Conservation (phyloP, 345 rosid genomes). For the Syzygium jambos region DNA sequence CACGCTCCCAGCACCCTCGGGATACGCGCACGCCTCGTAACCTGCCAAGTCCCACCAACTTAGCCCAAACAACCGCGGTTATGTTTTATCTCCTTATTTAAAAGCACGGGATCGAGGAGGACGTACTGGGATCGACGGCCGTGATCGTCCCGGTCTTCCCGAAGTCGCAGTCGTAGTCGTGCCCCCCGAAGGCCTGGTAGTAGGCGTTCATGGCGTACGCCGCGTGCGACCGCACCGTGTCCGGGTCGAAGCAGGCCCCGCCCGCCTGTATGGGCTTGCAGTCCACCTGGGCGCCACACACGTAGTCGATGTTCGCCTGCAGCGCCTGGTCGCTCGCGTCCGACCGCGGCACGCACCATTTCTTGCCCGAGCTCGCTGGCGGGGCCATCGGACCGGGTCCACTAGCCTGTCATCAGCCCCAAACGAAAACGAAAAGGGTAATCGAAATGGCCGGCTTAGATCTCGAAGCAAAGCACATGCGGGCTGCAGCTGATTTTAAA, state of each 20-base stretch:
- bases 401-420: not conserved
- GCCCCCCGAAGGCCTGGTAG: slow-evolving; percentile 40
- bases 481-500: not conserved
- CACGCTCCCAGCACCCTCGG: slow-evolving; percentile 2
- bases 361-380: slow-evolving; percentile 3
- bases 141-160: slow-evolving; percentile 35
- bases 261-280: slow-evolving; percentile 47
- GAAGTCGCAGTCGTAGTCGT: slow-evolving; percentile 48
- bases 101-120: not conserved
- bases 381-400: slow-evolving; percentile 17
- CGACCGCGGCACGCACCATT: slow-evolving; percentile 53
- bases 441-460: not conserved
- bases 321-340: slow-evolving; percentile 32
- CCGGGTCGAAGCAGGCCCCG: slow-evolving; percentile 47
- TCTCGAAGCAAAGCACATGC: not conserved
- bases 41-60: slow-evolving; percentile 20
- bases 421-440: not conserved
- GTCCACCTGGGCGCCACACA: slow-evolving; percentile 35
- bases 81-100: not conserved
- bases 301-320: slow-evolving; percentile 64
- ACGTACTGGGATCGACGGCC: slow-evolving; percentile 39
- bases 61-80: not conserved
- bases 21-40: slow-evolving; percentile 36
- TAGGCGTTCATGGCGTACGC: slow-evolving; percentile 62
- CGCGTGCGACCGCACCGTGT: slow-evolving; percentile 52